Conservation (phyloP, 345 rosid genomes). For the Moringa oleifera region DNA sequence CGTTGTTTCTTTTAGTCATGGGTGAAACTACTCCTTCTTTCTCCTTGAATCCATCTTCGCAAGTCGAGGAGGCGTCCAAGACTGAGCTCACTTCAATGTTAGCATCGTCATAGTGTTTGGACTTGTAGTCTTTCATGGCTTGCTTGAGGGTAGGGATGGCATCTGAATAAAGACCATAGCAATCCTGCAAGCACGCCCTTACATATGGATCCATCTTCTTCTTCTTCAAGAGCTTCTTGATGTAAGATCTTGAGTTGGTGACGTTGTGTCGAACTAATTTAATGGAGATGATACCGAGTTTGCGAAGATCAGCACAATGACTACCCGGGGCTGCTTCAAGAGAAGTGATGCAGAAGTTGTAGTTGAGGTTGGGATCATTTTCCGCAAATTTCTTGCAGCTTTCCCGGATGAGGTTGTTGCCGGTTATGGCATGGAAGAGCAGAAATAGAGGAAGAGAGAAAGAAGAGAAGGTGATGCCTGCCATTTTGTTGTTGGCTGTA, state of each 20-base stretch:
- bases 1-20: conserved; percentile 32
- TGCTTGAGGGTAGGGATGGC: conserved; percentile 27
- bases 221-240: conserved; percentile 28
- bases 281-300: conserved; percentile 48
- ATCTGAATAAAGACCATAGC: conserved; percentile 49
- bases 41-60: conserved; percentile 61
- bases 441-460: conserved; percentile 8
- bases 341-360: conserved; percentile 39
- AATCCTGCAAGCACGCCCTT: conserved; percentile 34
- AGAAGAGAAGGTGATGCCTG: conserved; percentile 1
- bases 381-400: conserved; percentile 42
- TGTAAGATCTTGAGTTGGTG: conserved; percentile 28
- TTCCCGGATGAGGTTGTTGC: conserved; percentile 26
- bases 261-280: conserved; percentile 28
- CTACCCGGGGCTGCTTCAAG: conserved; percentile 31
- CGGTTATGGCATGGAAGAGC: conserved; percentile 4
- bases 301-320: conserved; percentile 25
- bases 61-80: conserved; percentile 43
- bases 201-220: conserved; percentile 25
- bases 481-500: not conserved
- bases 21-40: conserved; percentile 32
- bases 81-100: conserved; percentile 41
- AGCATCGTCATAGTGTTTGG: conserved; percentile 32
- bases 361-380: conserved; percentile 33
- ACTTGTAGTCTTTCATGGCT: conserved; percentile 33